Base-by-base conservation (phyloP, 2,329 filamentous ascomycete species). In the Mycosphaerella sp. region DNA sequence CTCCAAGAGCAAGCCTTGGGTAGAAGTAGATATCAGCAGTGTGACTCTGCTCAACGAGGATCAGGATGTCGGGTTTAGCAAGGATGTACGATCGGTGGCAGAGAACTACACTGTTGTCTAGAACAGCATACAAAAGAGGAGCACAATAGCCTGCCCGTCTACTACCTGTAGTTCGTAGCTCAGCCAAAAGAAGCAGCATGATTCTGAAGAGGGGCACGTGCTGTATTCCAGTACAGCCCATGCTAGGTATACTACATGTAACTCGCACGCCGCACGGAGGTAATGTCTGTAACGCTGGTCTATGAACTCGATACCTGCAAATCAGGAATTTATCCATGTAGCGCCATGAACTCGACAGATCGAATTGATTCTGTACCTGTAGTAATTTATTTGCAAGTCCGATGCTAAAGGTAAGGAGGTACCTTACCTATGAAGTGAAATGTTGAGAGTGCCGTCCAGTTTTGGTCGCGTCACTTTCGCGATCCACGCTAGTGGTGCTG, bases 21-120 rank as follows among this genome's bases (percentile, higher is more conserved):
- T 97, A 44, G 89, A 96, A 64, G 87, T 98, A 58, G 89, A 96
- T 73, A 91, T 97, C 77, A 84, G 86, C 80, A 56, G 81, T 41
- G 85, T 91, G 18, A 79, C 79, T 21, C 72, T 93, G 61, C 64
- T 90, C 50, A 86, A 88, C 58, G 81, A 87, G 74, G 80, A 83
- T 59, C 86, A 91, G 68, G 82, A 88, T 44, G 84, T 94, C 47
- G 82, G 82, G 16, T 94, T 89, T 72, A 86, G 86, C 41, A 91
- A 89, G 73, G 87, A 93, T 51, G 73, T 90, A 67, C 87, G 84
- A 71, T 88, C 82, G 16, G 75, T 82, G 49, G 85, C 87, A 4
- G 88, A 91, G 59, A 81, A 80, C 58, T 94, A 88, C 70, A 65
- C 83, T 56, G 84, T 94, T 65, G 85, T 87, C 71, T 91, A 82